A percentile compares a stretch with the other conserved stretches of the same genome.
Evolutionary conservation across 805 yeast species (phyloP).

Genomic region (Hanseniaspora hatyaiensis): DNA sequence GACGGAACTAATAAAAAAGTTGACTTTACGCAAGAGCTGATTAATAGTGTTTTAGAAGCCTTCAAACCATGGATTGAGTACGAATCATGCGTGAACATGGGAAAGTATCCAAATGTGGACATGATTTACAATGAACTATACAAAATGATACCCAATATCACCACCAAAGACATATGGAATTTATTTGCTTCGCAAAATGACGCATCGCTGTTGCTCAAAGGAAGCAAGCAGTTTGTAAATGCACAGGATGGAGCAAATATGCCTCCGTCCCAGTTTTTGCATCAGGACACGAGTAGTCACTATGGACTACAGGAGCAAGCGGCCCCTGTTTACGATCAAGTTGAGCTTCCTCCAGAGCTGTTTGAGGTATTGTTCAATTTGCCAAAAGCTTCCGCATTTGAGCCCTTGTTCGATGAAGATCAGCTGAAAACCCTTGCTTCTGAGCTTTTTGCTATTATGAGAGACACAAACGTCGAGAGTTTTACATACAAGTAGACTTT

Average conservation of each 20-base stretch:
- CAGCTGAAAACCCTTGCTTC: constrained; percentile 7
- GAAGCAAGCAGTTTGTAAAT: background rate
- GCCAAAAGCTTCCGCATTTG: constrained; percentile 1
- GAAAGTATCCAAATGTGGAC: constrained; percentile 14
- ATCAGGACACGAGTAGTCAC: too few relatives aligned
- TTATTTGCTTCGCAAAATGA: constrained; percentile 5
- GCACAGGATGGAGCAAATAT: too few relatives aligned
- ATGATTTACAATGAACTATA: constrained; percentile 5
- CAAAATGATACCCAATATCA: constrained; percentile 2
- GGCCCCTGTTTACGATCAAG: background rate
- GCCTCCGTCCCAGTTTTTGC: too few relatives aligned
- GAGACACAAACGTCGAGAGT: constrained; percentile 10
- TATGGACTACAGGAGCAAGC: background rate
- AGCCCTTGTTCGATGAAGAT: background rate
- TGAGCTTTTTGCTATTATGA: constrained; percentile 8
- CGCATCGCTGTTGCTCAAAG: background rate
- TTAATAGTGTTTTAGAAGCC: background rate
- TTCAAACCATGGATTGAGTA: constrained; percentile 7
- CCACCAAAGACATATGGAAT: constrained; percentile 6
- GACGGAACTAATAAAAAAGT: background rate
- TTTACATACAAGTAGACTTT: constrained; percentile 1
- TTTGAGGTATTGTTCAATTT: constrained; percentile 11
- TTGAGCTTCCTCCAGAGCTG: constrained; percentile 11
- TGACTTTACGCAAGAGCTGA: background rate
- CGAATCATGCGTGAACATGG: constrained; percentile 11